Percentiles rank a stretch among this genome's conserved stretches.
These are phyloP conservation scores for Achlya hypogyna DNA, from an alignment of 352 stramenopile species.

Conservation along the genomic window DNA sequence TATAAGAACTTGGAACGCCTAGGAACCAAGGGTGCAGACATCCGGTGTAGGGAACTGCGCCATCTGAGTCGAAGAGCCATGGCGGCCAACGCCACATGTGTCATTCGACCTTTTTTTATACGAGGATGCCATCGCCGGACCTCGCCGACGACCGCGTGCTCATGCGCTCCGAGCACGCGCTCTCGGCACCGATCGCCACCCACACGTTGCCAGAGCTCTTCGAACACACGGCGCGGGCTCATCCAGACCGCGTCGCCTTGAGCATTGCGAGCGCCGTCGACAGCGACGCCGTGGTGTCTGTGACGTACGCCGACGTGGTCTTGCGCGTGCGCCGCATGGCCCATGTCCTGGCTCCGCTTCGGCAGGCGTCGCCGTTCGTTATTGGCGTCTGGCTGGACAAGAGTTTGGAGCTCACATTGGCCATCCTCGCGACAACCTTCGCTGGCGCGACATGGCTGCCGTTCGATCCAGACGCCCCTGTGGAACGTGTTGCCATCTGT, in stretches of 20 bases:
- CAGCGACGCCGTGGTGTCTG: not conserved
- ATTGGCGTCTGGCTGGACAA: constrained; percentile 6
- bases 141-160: too few species aligned
- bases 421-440: constrained; percentile 8
- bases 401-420: constrained; percentile 4
- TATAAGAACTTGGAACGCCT: too few species aligned
- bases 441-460: constrained; percentile 12
- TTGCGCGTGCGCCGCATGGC: not conserved
- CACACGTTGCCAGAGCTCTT: not conserved
- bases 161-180: too few species aligned
- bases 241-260: not conserved
- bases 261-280: not conserved
- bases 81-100: too few species aligned
- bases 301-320: not conserved
- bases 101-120: too few species aligned
- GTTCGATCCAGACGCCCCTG: constrained; percentile 10
- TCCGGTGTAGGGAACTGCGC: too few species aligned
- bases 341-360: not conserved
- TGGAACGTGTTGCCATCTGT: not conserved
- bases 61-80: too few species aligned
- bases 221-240: not conserved
- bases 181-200: not conserved
- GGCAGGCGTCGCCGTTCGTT: not conserved
- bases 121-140: too few species aligned
- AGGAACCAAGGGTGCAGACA: too few species aligned